A percentile compares a stretch with the other conserved stretches of the same genome.
Evolutionary conservation across 1,139 yeast species (phyloP).

Genomic region (Trichomonascaceae sp.): DNA sequence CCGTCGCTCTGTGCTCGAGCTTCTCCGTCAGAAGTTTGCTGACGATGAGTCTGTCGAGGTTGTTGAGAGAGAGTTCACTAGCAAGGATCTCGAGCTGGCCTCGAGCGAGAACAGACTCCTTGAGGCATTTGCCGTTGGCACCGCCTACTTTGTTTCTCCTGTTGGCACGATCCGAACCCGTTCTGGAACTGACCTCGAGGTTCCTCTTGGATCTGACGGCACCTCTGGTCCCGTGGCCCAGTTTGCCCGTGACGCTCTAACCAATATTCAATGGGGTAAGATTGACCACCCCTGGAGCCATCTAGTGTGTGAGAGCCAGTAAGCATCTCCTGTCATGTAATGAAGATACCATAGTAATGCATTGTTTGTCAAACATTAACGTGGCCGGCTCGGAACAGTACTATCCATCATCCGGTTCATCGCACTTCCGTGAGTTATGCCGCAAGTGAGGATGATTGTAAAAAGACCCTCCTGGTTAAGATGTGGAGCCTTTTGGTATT

Average conservation of each 20-base stretch:
- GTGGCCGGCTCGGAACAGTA: too few relatives aligned
- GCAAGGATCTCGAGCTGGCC: constrained; percentile 27
- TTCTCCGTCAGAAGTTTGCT: constrained; percentile 20
- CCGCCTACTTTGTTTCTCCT: constrained; percentile 33
- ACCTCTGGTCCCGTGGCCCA: constrained; percentile 26
- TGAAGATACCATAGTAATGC: too few relatives aligned
- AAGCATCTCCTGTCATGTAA: too few relatives aligned
- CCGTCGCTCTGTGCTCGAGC: constrained; percentile 30
- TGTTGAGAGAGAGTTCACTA: constrained; percentile 28
- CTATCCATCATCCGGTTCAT: too few relatives aligned
- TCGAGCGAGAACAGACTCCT: constrained; percentile 28
- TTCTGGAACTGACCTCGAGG: constrained; percentile 24
- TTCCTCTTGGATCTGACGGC: constrained; percentile 11
- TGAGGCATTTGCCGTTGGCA: constrained; percentile 34
- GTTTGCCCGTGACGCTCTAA: constrained; percentile 23
- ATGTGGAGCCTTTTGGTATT: too few relatives aligned
- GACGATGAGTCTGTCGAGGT: constrained; percentile 21
- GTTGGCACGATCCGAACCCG: constrained; percentile 26
- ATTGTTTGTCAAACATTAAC: too few relatives aligned
- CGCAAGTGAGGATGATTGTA: too few relatives aligned
- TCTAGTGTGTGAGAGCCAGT: too few relatives aligned
- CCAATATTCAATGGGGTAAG: constrained; percentile 29
- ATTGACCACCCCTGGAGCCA: constrained; percentile 19
- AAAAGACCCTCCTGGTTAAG: too few relatives aligned
- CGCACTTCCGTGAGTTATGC: too few relatives aligned